Conservation (phyloP, 768 basidiomycete genomes). For the Harrya chromipes region DNA sequence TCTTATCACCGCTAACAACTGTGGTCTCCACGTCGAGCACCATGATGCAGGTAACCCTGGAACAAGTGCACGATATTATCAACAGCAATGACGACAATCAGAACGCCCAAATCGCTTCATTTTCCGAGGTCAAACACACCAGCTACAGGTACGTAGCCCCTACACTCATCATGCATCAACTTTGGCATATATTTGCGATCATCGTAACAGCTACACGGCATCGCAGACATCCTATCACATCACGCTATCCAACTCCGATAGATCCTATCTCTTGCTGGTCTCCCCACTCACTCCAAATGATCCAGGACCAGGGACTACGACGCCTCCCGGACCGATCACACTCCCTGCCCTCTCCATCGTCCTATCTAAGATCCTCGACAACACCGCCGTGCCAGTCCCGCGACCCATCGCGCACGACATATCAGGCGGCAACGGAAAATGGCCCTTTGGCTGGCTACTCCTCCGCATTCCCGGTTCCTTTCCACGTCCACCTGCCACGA, state of each 20-base stretch:
- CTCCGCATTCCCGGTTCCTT: slow-evolving; percentile 37
- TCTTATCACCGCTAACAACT: too few species aligned
- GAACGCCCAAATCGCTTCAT: slow-evolving; percentile 9
- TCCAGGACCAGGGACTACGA: slow-evolving; percentile 7
- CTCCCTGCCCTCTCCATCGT: slow-evolving; percentile 37
- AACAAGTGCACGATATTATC: slow-evolving; percentile 33
- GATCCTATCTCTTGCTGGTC: slow-evolving; percentile 29
- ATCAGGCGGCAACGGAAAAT: slow-evolving; percentile 8
- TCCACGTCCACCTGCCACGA: slow-evolving; percentile 28
- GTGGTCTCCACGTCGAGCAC: neutral
- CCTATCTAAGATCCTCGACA: slow-evolving; percentile 39
- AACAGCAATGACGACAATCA: slow-evolving; percentile 19
- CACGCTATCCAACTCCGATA: slow-evolving; percentile 15
- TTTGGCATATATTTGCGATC: neutral
- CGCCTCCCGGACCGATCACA: slow-evolving; percentile 22
- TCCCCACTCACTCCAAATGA: slow-evolving; percentile 5
- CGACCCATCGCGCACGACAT: slow-evolving; percentile 46
- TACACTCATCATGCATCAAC: too few species aligned
- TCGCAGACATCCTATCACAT: slow-evolving; percentile 30
- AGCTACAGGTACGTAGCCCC: slow-evolving; percentile 34
- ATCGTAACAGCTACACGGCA: slow-evolving; percentile 24
- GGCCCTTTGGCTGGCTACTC: slow-evolving; percentile 23
- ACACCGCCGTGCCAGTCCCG: slow-evolving; percentile 51
- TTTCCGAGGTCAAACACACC: slow-evolving; percentile 22
- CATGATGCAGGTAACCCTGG: slow-evolving; percentile 19